Evolutionary conservation across 2,329 filamentous ascomycete species (phyloP).

Genomic region (Thelonectria olida): DNA sequence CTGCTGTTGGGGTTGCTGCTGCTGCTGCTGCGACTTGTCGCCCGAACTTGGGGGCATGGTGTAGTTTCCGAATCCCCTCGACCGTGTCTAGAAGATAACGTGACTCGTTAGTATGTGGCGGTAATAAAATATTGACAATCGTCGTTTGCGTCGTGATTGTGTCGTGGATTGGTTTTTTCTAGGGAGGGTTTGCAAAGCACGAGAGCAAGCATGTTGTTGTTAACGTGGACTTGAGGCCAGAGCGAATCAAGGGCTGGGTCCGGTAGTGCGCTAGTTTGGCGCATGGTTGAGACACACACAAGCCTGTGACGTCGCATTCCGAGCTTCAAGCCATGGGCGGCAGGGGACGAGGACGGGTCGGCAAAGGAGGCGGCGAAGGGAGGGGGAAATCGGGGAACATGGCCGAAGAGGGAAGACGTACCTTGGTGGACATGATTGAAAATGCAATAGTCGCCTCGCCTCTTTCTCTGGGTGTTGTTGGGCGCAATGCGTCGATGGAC

Average conservation of each 20-base stretch:
- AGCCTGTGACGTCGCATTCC: conserved; percentile 48
- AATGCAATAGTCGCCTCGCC: conserved; percentile 5
- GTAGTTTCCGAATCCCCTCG: conserved; percentile 51
- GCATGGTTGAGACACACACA: conserved; percentile 51
- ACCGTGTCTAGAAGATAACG: conserved; percentile 43
- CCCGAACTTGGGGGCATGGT: conserved; percentile 46
- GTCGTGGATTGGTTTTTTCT: conserved; percentile 26
- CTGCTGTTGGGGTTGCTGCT: conserved; percentile 38
- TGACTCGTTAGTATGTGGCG: not conserved
- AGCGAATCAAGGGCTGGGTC: conserved; percentile 40
- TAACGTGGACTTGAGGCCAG: conserved; percentile 37
- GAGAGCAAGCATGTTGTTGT: conserved; percentile 17
- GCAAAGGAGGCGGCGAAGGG: not conserved
- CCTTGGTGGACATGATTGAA: conserved; percentile 25
- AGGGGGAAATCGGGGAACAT: conserved; percentile 3
- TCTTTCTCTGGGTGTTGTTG: conserved; percentile 2
- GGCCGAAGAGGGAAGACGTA: conserved; percentile 18
- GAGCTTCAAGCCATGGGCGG: conserved; percentile 28
- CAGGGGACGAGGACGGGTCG: conserved; percentile 3
- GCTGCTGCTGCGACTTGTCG: conserved; percentile 45
- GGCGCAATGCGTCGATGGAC: conserved; percentile 8
- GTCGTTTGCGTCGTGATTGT: conserved; percentile 24
- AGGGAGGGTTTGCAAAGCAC: conserved; percentile 27
- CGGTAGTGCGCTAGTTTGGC: conserved; percentile 43
- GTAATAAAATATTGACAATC: conserved; percentile 14